Conservation (phyloP, 192 early-diverging fungal species). For the Rhizophagus clarus region DNA sequence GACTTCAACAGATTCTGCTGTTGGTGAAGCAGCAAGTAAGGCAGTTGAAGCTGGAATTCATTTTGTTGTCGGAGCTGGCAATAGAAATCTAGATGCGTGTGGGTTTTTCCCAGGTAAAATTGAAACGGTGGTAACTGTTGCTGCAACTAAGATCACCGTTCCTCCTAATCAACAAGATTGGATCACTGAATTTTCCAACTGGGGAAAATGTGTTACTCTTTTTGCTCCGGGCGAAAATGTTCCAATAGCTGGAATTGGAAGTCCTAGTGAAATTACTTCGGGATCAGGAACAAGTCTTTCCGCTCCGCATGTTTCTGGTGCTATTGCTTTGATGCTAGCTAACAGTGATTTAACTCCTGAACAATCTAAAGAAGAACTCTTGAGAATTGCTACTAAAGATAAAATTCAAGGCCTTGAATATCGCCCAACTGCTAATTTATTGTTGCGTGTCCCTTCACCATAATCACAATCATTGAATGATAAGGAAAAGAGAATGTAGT, state of each 20-base stretch:
- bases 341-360: background rate
- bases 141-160: constrained; percentile 32
- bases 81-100: constrained; percentile 59
- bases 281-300: constrained; percentile 66
- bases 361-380: background rate
- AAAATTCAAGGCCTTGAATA: background rate
- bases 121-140: constrained; percentile 47
- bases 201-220: constrained; percentile 61
- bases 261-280: constrained; percentile 32
- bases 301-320: constrained; percentile 59
- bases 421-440: background rate
- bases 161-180: constrained; percentile 37
- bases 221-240: constrained; percentile 65
- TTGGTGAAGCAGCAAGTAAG: constrained; percentile 4
- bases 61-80: constrained; percentile 64
- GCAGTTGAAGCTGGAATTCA: constrained; percentile 41
- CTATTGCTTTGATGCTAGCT: constrained; percentile 40
- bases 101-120: constrained; percentile 50
- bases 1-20: constrained; percentile 18
- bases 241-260: constrained; percentile 47
- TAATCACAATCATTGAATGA: too few species aligned
- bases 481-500: too few species aligned
- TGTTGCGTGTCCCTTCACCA: background rate
- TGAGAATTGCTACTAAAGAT: background rate
- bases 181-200: constrained; percentile 51